These are phyloP conservation scores for Colletotrichum sp. DNA, from an alignment of 2,329 filamentous ascomycete species.

Conservation along the genomic window DNA sequence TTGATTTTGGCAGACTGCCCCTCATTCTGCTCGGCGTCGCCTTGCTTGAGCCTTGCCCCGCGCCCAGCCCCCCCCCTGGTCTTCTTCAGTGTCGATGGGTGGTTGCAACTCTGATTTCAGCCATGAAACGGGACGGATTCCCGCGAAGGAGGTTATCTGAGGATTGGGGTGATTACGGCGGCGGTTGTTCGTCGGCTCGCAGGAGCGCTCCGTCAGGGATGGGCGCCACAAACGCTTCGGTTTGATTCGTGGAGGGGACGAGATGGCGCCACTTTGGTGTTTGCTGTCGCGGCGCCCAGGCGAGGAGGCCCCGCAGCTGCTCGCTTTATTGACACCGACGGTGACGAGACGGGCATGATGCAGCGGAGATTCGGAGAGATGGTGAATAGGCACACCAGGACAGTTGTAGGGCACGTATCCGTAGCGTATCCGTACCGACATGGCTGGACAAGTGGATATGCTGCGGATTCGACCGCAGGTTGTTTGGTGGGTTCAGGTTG, in stretches of 20 bases:
- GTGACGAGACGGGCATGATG: constrained; percentile 4
- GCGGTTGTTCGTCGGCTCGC: constrained; percentile 9
- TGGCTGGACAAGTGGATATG: background rate
- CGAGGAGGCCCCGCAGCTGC: background rate
- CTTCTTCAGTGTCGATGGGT: background rate
- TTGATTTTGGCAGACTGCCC: background rate
- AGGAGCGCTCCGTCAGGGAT: background rate
- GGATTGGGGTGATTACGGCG: constrained; percentile 6
- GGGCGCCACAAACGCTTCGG: background rate
- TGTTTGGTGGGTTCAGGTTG: background rate
- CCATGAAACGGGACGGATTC: constrained; percentile 19
- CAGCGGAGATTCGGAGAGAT: constrained; percentile 11
- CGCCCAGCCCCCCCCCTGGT: background rate
- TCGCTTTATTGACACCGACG: constrained; percentile 18
- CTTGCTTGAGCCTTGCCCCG: background rate
- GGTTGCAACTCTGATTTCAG: constrained; percentile 1
- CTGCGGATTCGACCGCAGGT: background rate
- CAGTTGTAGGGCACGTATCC: background rate
- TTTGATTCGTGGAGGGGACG: constrained; percentile 3
- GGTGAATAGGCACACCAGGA: background rate
- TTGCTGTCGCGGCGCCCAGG: background rate
- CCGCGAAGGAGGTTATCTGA: background rate
- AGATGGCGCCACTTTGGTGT: constrained; percentile 5
- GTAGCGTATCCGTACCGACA: background rate
- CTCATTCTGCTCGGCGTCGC: constrained; percentile 1